These are phyloP conservation scores for Solanum phureja DNA, from an alignment of 257 asterid species.

Conservation along the genomic window DNA sequence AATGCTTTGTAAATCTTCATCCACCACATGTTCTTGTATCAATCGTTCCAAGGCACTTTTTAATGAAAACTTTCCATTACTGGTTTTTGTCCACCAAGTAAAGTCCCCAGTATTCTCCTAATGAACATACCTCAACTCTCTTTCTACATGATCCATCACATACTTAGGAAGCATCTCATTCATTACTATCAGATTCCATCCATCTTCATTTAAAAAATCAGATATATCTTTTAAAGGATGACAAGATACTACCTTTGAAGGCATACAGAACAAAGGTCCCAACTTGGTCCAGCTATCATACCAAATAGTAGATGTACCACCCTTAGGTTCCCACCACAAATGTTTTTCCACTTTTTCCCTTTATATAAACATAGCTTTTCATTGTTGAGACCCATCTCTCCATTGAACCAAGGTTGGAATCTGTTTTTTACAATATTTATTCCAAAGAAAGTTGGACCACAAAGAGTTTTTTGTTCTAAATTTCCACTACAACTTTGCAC, in stretches of 20 bases:
- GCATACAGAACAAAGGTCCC: neutral
- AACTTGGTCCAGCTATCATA: neutral
- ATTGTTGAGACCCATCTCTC: too few species aligned
- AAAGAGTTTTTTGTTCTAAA: too few species aligned
- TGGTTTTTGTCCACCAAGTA: neutral
- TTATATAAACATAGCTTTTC: too few species aligned
- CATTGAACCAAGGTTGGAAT: too few species aligned
- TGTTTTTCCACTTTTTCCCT: neutral
- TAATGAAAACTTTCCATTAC: too few species aligned
- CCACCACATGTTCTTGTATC: too few species aligned
- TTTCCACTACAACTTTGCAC: too few species aligned
- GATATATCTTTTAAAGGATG: neutral
- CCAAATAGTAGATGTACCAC: neutral
- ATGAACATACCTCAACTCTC: neutral
- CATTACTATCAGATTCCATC: neutral
- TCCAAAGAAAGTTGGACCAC: too few species aligned
- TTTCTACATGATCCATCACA: neutral
- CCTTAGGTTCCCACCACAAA: neutral
- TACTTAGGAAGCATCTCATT: neutral
- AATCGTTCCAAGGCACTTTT: too few species aligned
- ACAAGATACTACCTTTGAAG: neutral
- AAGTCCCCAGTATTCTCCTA: neutral
- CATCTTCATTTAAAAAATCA: too few species aligned
- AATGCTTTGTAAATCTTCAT: too few species aligned
- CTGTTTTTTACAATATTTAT: too few species aligned